Evolutionary conservation across 2,329 filamentous ascomycete species (phyloP), one percentile per base, ranked within the genome.

Genomic region (Pseudogymnoascus sp.): DNA sequence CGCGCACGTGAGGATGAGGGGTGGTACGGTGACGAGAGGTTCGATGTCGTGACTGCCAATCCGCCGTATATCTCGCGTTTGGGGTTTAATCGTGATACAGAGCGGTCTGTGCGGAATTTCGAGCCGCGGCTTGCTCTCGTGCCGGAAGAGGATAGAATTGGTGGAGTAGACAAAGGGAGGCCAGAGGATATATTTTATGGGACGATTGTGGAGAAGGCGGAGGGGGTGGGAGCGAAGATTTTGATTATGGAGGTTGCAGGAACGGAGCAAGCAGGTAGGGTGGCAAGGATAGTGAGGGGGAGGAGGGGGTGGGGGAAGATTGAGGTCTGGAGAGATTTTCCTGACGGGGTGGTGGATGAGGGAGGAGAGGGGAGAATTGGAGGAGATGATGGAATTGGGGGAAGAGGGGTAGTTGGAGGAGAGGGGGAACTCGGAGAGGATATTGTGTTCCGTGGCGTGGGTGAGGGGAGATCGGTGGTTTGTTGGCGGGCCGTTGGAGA

Each of bases 111-210:
- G 31, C 84, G 91, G 14, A 85, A 85, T 53, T 91, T 86, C 72
- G 95, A 99, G 75, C 95, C 95, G 3, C 84, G 79, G 67, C 76
- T 90, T 11, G 95, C 95, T 0, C 80, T 97, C 12, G 90, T 97
- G 0, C 84, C 83, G 8, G 82, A 83, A 0, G 59, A 28, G 12
- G 5, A 60, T 66, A 66, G 53, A 0, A 59, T 31, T 10, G 5
- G 59, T 31, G 34, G 16, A 12, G 14, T 4, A 6, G 42, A 62
- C 12, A 12, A 28, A 4, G 7, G 59, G 14, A 70, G 37, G 37
- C 71, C 70, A 2, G 78, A 81, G 63, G 78, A 86, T 62, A 74
- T 83, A 1, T 95, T 95, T 72, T 95, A 95, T 70, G 80, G 81
- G 2, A 79, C 82, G 5, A 75, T 95, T 1, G 73, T 92, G 1